Base-by-base conservation (phyloP, 176 grass and related monocot genomes). In the Oryza nivara region DNA sequence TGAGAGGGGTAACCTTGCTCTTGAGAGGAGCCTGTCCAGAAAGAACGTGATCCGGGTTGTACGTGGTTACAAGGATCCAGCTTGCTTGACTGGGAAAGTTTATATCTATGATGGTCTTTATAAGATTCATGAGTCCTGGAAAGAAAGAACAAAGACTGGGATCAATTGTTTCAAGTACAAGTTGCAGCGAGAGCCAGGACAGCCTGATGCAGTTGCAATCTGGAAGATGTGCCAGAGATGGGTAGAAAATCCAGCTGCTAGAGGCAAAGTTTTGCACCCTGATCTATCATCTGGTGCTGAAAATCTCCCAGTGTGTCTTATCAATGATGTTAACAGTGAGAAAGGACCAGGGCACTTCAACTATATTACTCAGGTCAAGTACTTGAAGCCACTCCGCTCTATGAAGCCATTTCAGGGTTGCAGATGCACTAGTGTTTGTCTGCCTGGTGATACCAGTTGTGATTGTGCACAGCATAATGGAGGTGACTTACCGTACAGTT, bases 51-150 rank as follows among this genome's bases (percentile, higher is more conserved):
- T 98, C 40, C 86, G 95, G 65, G 95, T 98, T 70, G 89, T 98
- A 41, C 88, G 95, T 44, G 92, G 92, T 67, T 86, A 80, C 14
- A 98, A 92, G 83, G 92, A 98, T 82, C 85, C 89, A 66, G 71
- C 73, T 71, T 85, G 80, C 74, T 79, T 85, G 72, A 76, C 79
- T 63, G 87, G 92, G 41, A 98, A 93, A 81, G 83, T 98, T 86
- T 98, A 98, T 76, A 91, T 95, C 32, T 98, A 98, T 86, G 95
- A 98, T 83, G 95, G 95, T 68, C 87, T 98, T 60, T 98, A 95
- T 79, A 91, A 83, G 81, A 95, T 98, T 84, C 89, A 93, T 7
- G 84, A 86, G 52, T 91, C 92, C 30, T 98, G 95, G 95, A 93
- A 84, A 67, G 95, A 95, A 68, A 98, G 72, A 84, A 75, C 85